Evolutionary conservation across 2,329 filamentous ascomycete genomes (phyloP), one percentile per base, ranked within the genome.

Genomic region (Paecilomyces fulvus): DNA sequence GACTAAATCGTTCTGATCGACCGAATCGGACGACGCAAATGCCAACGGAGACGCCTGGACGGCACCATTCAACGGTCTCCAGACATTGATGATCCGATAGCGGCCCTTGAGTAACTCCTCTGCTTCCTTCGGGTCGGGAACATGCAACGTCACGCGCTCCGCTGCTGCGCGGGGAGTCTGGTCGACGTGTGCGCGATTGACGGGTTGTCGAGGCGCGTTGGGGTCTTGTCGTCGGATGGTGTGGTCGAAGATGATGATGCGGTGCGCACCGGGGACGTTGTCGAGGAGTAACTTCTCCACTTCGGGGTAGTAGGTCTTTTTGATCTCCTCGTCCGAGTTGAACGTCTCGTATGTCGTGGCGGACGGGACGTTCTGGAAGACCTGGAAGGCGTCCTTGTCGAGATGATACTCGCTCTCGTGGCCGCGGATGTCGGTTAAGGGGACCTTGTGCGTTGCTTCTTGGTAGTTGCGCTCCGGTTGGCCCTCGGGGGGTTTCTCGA

Each of bases 71-170:
- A 86, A 70, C 0, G 85, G 85, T 0, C 88, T 80, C 91, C 91
- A 96, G 51, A 96, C 86, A 63, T 95, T 96, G 70, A 96, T 83
- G 66, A 96, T 89, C 58, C 90, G 83, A 71, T 90, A 91, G 1
- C 90, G 84, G 2, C 81, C 83, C 57, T 79, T 69, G 1, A 92
- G 80, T 0, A 92, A 76, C 55, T 73, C 66, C 3, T 86, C 84
- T 0, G 89, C 88, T 59, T 91, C 87, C 9, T 80, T 80, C 0
- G 70, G 53, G n/a, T 72, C 74, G 1, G 82, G 74, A 55, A 90
- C 77, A 70, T 92, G 89, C 1, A 80, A 75, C 12, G 76, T 76
- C 2, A 95, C 87, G 51, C 90, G 87, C 68, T 82, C 78, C 9
- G 75, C 79, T 0, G 88, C 85, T 0, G 88, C 86, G 14, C 71